Evolutionary conservation across 1,284 basidiomycete species (phyloP).

Genomic region (Wolfiporia cocos): DNA sequence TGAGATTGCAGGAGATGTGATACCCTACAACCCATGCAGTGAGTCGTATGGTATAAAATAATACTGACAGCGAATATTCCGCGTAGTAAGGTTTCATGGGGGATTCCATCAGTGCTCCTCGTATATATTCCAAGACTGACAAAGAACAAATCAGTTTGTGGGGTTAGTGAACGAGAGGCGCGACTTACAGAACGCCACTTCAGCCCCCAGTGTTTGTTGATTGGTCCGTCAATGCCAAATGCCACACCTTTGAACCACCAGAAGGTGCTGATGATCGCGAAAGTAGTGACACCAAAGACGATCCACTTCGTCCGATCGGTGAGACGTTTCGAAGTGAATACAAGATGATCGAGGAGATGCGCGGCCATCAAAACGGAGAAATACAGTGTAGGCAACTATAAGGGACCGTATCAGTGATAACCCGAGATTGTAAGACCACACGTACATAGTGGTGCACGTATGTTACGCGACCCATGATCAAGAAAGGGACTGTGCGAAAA

Average conservation of each 20-base stretch:
- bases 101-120: constrained; percentile 12
- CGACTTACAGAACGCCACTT: constrained; percentile 72
- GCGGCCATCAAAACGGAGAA: constrained; percentile 92
- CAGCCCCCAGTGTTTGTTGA: constrained; percentile 75
- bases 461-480: constrained; percentile 94
- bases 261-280: constrained; percentile 71
- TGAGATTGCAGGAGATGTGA: too few relatives aligned
- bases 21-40: too few relatives aligned
- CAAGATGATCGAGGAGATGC: constrained; percentile 88
- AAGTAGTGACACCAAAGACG: constrained; percentile 59
- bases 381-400: constrained; percentile 88
- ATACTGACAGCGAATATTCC: too few relatives aligned
- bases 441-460: constrained; percentile 86
- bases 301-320: constrained; percentile 62
- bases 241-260: constrained; percentile 93
- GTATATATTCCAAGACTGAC: constrained; percentile 38
- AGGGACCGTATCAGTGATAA: neutral
- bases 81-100: neutral
- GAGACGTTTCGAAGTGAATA: constrained; percentile 72
- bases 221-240: constrained; percentile 84
- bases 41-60: too few relatives aligned
- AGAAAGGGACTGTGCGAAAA: constrained; percentile 70
- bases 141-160: neutral
- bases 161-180: neutral
- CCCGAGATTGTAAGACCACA: neutral